Percentiles rank a stretch among this genome's conserved stretches.
phyloP scores from a whole-genome alignment of 306 rosid genomes.

The Fragaria nilgerrensis region DNA sequence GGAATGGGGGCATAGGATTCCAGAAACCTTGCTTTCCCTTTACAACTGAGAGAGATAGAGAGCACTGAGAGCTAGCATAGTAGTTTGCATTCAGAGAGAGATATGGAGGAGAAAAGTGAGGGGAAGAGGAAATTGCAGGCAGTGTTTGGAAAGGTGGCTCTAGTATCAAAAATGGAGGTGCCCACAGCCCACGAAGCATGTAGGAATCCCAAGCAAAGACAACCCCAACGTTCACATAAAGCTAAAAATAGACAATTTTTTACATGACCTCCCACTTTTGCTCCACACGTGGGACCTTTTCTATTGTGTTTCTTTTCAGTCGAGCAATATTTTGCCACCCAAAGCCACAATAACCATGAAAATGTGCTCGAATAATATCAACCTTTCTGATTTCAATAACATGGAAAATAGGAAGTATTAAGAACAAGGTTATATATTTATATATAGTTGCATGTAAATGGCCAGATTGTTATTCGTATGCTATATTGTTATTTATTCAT shows the following conservation, averaged over 20 bases:
- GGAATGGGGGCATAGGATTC: slow-evolving; percentile 78
- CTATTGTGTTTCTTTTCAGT: slow-evolving; percentile 31
- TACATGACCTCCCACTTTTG: slow-evolving; percentile 51
- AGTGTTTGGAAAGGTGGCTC: slow-evolving; percentile 66
- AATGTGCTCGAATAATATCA: slow-evolving; percentile 24
- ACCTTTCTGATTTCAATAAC: slow-evolving; percentile 26
- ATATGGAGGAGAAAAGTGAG: slow-evolving; percentile 51
- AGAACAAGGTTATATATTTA: not conserved
- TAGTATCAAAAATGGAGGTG: slow-evolving; percentile 53
- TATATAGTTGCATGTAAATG: no score
- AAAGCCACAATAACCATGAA: not conserved
- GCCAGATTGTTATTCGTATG: no score
- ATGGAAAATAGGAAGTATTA: not conserved
- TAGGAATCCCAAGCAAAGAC: slow-evolving; percentile 85
- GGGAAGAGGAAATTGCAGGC: slow-evolving; percentile 44
- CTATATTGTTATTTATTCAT: no score
- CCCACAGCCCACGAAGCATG: slow-evolving; percentile 49
- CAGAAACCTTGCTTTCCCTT: slow-evolving; percentile 49
- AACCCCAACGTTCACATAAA: slow-evolving; percentile 64
- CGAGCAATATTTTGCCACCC: slow-evolving; percentile 42
- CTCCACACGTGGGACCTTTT: slow-evolving; percentile 87
- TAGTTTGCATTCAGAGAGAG: slow-evolving; percentile 44
- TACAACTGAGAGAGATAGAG: slow-evolving; percentile 15
- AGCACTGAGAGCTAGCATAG: slow-evolving; percentile 36
- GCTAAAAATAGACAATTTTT: slow-evolving; percentile 38